A percentile compares a stretch with the other conserved stretches of the same genome.
phyloP scores from a whole-genome alignment of 2,329 filamentous ascomycete genomes.

The Colletotrichum limetticola region DNA sequence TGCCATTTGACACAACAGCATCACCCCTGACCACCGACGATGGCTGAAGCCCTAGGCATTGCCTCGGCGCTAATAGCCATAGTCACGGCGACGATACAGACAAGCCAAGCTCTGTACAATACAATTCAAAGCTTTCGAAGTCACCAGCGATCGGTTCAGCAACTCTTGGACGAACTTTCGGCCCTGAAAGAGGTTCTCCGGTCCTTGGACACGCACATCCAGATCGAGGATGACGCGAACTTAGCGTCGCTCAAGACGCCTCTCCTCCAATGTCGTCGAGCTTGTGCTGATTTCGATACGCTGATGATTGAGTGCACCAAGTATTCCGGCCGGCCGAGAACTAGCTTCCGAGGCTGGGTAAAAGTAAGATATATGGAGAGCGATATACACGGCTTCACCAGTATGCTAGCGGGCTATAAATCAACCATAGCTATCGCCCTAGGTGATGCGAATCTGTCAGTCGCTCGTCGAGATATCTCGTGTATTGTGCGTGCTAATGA shows the following conservation, averaged over 20 bases:
- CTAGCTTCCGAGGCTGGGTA: conserved; percentile 21
- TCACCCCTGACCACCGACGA: no score
- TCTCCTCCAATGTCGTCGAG: conserved; percentile 6
- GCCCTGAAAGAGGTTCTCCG: neutral
- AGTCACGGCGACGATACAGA: no score
- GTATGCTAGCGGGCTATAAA: conserved; percentile 24
- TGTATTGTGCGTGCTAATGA: neutral
- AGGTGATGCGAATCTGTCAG: conserved; percentile 16
- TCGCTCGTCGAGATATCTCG: neutral
- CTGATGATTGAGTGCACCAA: conserved; percentile 11
- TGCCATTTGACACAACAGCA: no score
- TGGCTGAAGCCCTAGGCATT: no score
- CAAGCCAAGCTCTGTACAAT: no score
- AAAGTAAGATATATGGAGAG: conserved; percentile 13
- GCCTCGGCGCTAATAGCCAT: no score
- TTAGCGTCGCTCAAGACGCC: conserved; percentile 1
- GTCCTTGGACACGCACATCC: neutral
- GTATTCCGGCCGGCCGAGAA: conserved; percentile 6
- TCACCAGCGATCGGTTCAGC: no score
- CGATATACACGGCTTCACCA: conserved; percentile 10
- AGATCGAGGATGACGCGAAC: neutral
- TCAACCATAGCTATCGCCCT: conserved; percentile 2
- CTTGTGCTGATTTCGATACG: neutral
- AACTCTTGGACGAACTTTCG: no score
- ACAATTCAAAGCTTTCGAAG: no score